Evolutionary conservation across 164 flowering plant species (phyloP), one percentile per base, ranked within the genome.

Genomic region (Aristolochia fimbriata): DNA sequence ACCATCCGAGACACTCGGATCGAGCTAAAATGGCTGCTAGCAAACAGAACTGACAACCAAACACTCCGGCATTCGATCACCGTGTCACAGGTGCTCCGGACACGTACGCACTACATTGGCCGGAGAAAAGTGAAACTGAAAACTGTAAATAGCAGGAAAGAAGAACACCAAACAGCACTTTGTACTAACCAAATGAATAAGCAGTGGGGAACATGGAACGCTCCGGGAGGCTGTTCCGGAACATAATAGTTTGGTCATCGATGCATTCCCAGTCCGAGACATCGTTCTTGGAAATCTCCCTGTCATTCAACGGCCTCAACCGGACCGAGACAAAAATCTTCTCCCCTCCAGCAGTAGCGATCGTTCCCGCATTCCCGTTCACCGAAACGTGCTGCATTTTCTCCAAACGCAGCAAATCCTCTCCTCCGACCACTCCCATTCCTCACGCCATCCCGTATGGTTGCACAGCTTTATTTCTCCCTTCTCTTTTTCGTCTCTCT

Each of bases 201-300:
- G 93, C 89, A 46, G 83, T 81, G 33, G 99, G 99, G 62, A 83
- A 77, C 65, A 74, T 74, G 33, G 96, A 87, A 6, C 97, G 85
- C 70, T 91, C 99, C 43, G 82, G 84, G 5, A 94, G 84, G 62
- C 86, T 91, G 75, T 94, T 91, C 67, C 95, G 70, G 70, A 75
- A 91, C 55, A 94, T 77, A 65, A 94, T 77, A 65, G 93, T 87
- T 60, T 74, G 81, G 41, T 86, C 87, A 62, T 87, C 91, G 73
- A 94, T 94, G 75, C 99, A 94, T 77, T 94, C 99, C 99, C 99
- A 94, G 65, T 94, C 99, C 0, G 88, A 76, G n/a, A 78, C 86
- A 71, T 94, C 97, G 74, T 71, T 82, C 60, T 73, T 76, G 2
- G 68, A 71, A 63, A 73, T 69, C 78, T 91, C 97, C 74, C 83